Base-by-base conservation (phyloP, 202 grass and related monocot species). In the Dendrocalamus latiflorus region DNA sequence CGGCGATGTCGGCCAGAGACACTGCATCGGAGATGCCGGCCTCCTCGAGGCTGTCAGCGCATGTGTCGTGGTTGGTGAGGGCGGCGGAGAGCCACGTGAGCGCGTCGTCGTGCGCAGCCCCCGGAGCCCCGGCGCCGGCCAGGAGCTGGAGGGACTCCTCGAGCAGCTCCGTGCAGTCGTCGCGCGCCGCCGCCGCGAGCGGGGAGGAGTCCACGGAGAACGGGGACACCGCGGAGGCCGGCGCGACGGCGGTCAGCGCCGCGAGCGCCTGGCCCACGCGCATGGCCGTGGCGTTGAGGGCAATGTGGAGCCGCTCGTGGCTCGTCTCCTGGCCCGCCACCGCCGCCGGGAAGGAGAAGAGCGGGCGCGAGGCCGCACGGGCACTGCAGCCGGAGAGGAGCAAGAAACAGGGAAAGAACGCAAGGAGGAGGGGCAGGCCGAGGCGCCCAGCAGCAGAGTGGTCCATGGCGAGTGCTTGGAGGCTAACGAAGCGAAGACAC, bases 51-150 rank as follows among this genome's bases (percentile, higher is more conserved):
- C 91, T 51, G 16, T 90, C 85, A 34, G 76, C 86, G 74, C 91
- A 93, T 16, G 91, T 93, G 76, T 90, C 84, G 48, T 92, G 90
- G 77, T 86, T 86, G 22, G 90, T 92, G 75, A 92, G 75, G 12
- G 86, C 86, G n/a, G 86, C 90, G 17, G 83, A 89, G 55, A 92
- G 83, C 86, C 86, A 92, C 10, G 90, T 81, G 21, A 89, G 15
- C 20, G 84, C 85, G 76, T 93, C 88, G 39, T 76, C 75, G 26
- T 50, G 72, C 3, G 53, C 16, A 6, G 86, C 62, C 6, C 78
- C 55, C 16, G 16, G 56, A 6, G 14, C 16, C 5, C 47, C 37
- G 36, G 81, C 65, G 58, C 36, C 65, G 62, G 61, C 69, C 12
- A 93, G 72, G 54, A 88, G 88, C 16, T 85, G 72, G 11, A 85